These are phyloP conservation scores for Eremochloa ophiuroides DNA, from an alignment of 176 grass and related monocot genomes.

Conservation along the genomic window DNA sequence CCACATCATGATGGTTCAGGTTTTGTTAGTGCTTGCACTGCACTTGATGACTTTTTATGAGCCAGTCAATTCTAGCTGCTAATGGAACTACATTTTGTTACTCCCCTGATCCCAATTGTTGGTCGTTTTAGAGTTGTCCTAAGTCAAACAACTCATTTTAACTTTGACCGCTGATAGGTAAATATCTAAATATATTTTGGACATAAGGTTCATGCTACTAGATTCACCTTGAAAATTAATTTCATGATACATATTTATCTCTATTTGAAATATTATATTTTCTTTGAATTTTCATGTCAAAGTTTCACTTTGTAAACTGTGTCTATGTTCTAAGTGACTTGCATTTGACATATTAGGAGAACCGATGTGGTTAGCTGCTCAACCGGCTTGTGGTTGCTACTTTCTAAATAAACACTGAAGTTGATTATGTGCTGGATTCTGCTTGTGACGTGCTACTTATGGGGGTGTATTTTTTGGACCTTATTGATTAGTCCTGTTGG, in stretches of 20 bases:
- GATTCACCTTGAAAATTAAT: background rate
- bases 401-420: background rate
- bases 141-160: background rate
- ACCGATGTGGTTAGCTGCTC: background rate
- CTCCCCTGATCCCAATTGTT: background rate
- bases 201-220: background rate
- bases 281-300: no score
- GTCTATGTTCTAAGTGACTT: no score
- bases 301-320: no score
- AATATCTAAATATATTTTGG: background rate
- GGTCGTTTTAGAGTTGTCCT: background rate
- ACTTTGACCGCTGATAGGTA: background rate
- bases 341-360: background rate
- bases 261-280: background rate
- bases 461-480: background rate
- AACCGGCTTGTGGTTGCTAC: background rate
- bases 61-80: background rate
- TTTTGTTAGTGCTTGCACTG: background rate
- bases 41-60: background rate
- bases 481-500: background rate
- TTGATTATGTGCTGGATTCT: background rate
- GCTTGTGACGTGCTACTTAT: background rate
- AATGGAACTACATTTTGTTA: conserved; percentile 3
- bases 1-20: background rate
- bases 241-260: background rate